Evolutionary conservation across 164 flowering plant species (phyloP), one percentile per base, ranked within the genome.

Genomic region (Cinnamomum chago): DNA sequence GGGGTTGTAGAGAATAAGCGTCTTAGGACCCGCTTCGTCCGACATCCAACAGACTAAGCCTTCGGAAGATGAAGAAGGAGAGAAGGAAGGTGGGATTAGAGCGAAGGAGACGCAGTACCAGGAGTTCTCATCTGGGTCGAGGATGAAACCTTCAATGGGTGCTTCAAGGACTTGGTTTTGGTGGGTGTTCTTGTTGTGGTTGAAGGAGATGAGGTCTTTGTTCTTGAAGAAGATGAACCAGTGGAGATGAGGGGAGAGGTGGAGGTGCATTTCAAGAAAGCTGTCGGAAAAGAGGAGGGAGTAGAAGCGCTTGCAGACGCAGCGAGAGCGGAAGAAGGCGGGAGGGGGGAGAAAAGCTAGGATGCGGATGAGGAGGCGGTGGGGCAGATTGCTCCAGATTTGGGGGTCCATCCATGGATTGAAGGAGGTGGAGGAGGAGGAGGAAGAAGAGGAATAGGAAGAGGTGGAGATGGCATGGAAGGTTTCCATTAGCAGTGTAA

Each of bases 301-400:
- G 71, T 90, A 93, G 92, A 93, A 95, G 67, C 97, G 81, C 76
- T 93, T 93, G 75, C 97, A 93, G 50, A 95, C 98, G 1, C 85
- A 84, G 20, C 99, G 90, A 2, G 89, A 79, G 23, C 93, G 80
- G 73, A 93, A 91, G 76, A 93, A 92, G 65, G 94, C 93, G 0
- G 97, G 95, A 0, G 93, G 92, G 0, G 99, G 97, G 24, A 95
- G 92, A 35, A 92, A 93, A 58, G 89, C 92, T 17, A 95, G 80
- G 14, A 93, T 82, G 2, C 97, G 87, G 55, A 90, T 94, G 24
- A 95, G 67, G 2, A 95, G 84, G 13, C 83, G 77, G 15, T 81
- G 87, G 0, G 98, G 98, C 23, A 93, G 94, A 30, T 84, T 84
- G 73, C 95, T 88, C 98, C 99, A 95, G 40, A 93, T 84, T 70